phyloP scores from a whole-genome alignment of 192 early-diverging fungal species.

The Backusella morwellensis region DNA sequence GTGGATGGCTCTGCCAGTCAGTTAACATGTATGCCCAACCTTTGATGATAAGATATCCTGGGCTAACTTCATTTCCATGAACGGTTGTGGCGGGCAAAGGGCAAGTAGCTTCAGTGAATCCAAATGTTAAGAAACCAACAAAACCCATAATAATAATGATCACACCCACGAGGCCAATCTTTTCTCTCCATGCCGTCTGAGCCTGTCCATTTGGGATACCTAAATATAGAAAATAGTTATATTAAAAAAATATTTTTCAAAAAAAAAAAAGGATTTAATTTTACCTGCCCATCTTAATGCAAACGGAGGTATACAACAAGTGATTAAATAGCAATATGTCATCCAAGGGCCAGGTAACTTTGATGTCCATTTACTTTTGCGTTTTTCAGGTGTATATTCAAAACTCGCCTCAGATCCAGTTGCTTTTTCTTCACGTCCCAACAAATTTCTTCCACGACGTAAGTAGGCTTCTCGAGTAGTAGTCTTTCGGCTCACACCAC shows the following conservation, averaged over 20 bases:
- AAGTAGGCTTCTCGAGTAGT: slow-evolving; percentile 26
- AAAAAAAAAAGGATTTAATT: neutral
- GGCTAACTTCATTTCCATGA: slow-evolving; percentile 35
- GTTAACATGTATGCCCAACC: slow-evolving; percentile 66
- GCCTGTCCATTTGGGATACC: slow-evolving; percentile 58
- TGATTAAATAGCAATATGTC: slow-evolving; percentile 42
- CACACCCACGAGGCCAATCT: slow-evolving; percentile 82
- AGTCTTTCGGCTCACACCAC: slow-evolving; percentile 1
- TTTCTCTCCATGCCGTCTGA: slow-evolving; percentile 89
- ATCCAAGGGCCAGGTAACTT: slow-evolving; percentile 39
- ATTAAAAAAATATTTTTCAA: neutral
- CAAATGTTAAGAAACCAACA: slow-evolving; percentile 88
- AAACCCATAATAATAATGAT: slow-evolving; percentile 68
- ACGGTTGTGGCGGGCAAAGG: slow-evolving; percentile 18
- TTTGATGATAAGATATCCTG: slow-evolving; percentile 52
- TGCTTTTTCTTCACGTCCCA: slow-evolving; percentile 37
- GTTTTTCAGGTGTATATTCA: neutral
- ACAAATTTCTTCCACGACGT: slow-evolving; percentile 40
- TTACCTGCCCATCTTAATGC: slow-evolving; percentile 38
- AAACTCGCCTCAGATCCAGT: neutral
- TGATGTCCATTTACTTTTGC: neutral
- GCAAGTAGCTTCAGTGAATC: slow-evolving; percentile 67
- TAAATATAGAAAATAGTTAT: slow-evolving; percentile 11
- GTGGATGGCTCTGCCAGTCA: slow-evolving; percentile 16
- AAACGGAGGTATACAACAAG: slow-evolving; percentile 40